Base-by-base conservation (phyloP, 2,329 filamentous ascomycete species). In the Aspergillus pseudotamarii region DNA sequence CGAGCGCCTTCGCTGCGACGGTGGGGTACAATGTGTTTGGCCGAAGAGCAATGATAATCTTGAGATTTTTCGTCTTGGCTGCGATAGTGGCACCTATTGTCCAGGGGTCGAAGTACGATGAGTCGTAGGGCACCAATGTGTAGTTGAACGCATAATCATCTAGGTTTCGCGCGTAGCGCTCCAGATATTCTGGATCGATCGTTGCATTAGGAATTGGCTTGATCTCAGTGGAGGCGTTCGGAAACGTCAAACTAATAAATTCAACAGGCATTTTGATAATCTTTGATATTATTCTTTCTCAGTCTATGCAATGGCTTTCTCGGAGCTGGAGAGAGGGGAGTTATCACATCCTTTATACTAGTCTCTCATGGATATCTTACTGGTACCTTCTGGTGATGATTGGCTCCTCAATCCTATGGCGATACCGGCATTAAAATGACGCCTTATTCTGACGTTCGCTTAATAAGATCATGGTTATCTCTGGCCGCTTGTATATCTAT, bases 71-170 rank as follows among this genome's bases (percentile, higher is more conserved):
- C 58, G 86, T 88, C 46, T 78, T 79, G 0, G 86, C 74, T 0
- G 83, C 81, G 61, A 89, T 87, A 16, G 84, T 87, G 0, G 86
- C 85, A 26, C 85, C 86, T 12, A 85, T 79, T 6, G 86, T 88
- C 75, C 84, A 88, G 1, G 85, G 85, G 66, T 88, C 85, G 62
- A 81, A 86, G 11, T 73, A 83, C 2, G 80, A 81, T 0, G 86
- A 87, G 57, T 82, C 82, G 65, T 89, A 88, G 0, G 86, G 86
- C 19, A 88, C 80, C 2, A 89, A 80, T 0, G 86, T 89, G 72
- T 88, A 88, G 74, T 88, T 86, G 79, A 83, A 88, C 53, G 75
- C 83, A 71, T 88, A 85, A 69, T 88, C 86, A 65, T 89, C 86
- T 2, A 88, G 79, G 5, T 79, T 80, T 26, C 84, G 80, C 16